phyloP scores from a whole-genome alignment of 805 yeast genomes.

The Saccharomycopsis capsularis region DNA sequence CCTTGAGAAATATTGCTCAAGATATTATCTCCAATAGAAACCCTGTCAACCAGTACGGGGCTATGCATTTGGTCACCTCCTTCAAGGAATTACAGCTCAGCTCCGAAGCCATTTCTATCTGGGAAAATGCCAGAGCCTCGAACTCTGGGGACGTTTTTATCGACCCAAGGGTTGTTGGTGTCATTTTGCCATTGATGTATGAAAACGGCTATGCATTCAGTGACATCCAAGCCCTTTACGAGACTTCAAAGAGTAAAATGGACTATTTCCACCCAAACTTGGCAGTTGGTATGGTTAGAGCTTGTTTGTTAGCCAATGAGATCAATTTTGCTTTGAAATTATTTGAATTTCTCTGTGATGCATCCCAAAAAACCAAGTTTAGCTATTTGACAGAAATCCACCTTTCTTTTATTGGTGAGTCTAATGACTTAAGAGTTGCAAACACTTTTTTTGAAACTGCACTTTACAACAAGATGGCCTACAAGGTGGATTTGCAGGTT shows the following conservation, averaged over 20 bases:
- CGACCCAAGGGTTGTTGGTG: slow-evolving; percentile 60
- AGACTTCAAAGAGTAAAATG: slow-evolving; percentile 33
- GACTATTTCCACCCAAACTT: slow-evolving; percentile 38
- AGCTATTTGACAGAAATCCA: slow-evolving; percentile 67
- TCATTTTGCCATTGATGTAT: slow-evolving; percentile 58
- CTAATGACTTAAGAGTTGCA: slow-evolving; percentile 65
- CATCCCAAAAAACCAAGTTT: slow-evolving; percentile 38
- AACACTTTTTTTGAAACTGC: slow-evolving; percentile 71
- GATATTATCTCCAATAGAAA: slow-evolving; percentile 41
- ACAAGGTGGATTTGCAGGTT: slow-evolving; percentile 61
- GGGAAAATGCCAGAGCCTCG: slow-evolving; percentile 55
- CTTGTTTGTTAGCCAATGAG: slow-evolving; percentile 58
- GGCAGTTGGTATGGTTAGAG: slow-evolving; percentile 66
- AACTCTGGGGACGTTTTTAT: slow-evolving; percentile 41
- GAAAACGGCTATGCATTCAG: slow-evolving; percentile 55
- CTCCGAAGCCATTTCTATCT: slow-evolving; percentile 58
- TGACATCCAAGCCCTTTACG: slow-evolving; percentile 52
- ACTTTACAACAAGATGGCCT: slow-evolving; percentile 62
- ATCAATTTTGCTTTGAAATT: slow-evolving; percentile 57
- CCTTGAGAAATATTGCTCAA: slow-evolving; percentile 45
- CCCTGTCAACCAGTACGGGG: slow-evolving; percentile 44
- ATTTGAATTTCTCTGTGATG: slow-evolving; percentile 53
- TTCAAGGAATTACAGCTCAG: slow-evolving; percentile 54
- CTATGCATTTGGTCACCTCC: slow-evolving; percentile 50
- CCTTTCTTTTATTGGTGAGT: slow-evolving; percentile 68